Base-by-base conservation (phyloP, 2,329 filamentous ascomycete species). In the Aphanoascus verrucosus region DNA sequence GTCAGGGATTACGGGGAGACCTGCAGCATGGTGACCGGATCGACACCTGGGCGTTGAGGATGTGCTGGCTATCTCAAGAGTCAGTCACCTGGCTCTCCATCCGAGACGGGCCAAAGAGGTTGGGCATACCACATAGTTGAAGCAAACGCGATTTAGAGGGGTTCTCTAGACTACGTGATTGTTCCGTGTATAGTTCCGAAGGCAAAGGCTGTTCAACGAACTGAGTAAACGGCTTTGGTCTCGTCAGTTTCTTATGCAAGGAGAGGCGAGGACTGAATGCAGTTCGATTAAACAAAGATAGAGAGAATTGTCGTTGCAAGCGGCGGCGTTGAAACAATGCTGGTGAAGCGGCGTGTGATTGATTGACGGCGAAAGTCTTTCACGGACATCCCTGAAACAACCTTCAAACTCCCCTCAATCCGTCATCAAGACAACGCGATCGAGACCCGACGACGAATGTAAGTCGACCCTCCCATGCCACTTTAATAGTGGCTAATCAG, bases 11-110 rank as follows among this genome's bases (percentile, higher is more conserved):
- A 20, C 46, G 41, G 46, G 31, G 23, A 28, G 37, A 72, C 83
- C 64, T 80, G 91, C 93, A 98, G 78, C 93, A 98, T 58, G 90
- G 87, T 54, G 90, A 93, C 63, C 93, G 87, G 73, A 98, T 94
- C 55, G 91, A 77, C 65, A 98, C 93, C 74, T 98, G 93, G 58
- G 91, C 93, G 77, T 98, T 98, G 70, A 98, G 83, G 66, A 98
- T 78, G 76, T 98, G 93, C 79, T 97, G 97, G 78, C 93, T 96
- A 41, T 7, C 37, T 7, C 14, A 31, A 17, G 1, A 20, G 42
- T 52, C 42, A 52, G 50, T 32, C 38, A 28, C 6, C n/a, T 11
- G 9, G 28, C 35, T 40, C 32, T 28, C 28, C 32, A 49, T n/a
- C 46, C n/a, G 45, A 38, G 17, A 38, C 45, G 20, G 44, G 19